Percentiles rank a stretch among this genome's conserved stretches.
Conservation (phyloP, 768 basidiomycete species). For the Suillus variegatus region DNA sequence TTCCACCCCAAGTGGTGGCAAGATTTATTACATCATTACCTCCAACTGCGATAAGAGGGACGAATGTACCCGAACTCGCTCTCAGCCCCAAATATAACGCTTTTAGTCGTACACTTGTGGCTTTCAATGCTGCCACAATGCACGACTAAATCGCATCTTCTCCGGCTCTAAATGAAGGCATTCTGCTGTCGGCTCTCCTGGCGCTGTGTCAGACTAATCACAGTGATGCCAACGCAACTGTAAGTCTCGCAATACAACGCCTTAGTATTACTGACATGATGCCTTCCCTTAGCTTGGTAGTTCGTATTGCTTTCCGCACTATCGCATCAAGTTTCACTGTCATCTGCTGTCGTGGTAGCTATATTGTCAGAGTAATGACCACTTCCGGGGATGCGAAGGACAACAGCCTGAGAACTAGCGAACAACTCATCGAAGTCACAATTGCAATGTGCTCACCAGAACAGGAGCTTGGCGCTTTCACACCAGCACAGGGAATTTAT, state of each 20-base stretch:
- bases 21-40: slow-evolving; percentile 71
- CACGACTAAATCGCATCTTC: slow-evolving; percentile 74
- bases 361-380: slow-evolving; percentile 56
- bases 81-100: no score
- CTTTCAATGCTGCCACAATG: slow-evolving; percentile 79
- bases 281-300: slow-evolving; percentile 56
- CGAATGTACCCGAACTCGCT: no score
- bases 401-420: slow-evolving; percentile 40
- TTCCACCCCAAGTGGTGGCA: slow-evolving; percentile 63
- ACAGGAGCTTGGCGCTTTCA: slow-evolving; percentile 50
- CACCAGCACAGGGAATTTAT: slow-evolving; percentile 41
- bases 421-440: slow-evolving; percentile 61
- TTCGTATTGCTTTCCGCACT: slow-evolving; percentile 70
- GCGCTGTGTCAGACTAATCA: slow-evolving; percentile 51
- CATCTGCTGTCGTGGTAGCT: slow-evolving; percentile 56
- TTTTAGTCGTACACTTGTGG: slow-evolving; percentile 58
- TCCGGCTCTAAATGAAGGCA: slow-evolving; percentile 63
- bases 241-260: slow-evolving; percentile 32
- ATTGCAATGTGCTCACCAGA: slow-evolving; percentile 69
- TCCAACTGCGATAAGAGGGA: slow-evolving; percentile 51
- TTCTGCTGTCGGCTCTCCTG: slow-evolving; percentile 63
- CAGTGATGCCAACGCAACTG: slow-evolving; percentile 52
- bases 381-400: slow-evolving; percentile 31
- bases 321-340: slow-evolving; percentile 63
- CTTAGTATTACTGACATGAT: slow-evolving; percentile 4